Percentiles rank a stretch among this genome's conserved stretches.
These are phyloP conservation scores for Gryganskiella cystojenkinii DNA, from an alignment of 192 early-diverging fungal genomes.

Conservation along the genomic window DNA sequence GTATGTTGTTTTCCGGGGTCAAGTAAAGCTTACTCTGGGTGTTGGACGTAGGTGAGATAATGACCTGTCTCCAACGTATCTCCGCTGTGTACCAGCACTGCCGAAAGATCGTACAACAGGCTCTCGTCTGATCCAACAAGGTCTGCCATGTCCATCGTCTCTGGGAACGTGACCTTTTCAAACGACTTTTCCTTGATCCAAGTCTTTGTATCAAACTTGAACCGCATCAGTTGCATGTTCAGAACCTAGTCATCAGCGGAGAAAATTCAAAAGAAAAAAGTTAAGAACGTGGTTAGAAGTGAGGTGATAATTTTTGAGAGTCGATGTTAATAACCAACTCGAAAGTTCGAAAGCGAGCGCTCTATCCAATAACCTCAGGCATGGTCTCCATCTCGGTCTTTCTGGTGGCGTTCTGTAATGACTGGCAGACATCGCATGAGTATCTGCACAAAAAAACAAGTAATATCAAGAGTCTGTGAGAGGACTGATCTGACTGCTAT, in stretches of 20 bases:
- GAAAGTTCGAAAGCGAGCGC: too few species aligned
- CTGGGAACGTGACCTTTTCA: constrained; percentile 40
- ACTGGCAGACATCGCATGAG: constrained; percentile 28
- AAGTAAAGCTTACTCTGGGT: constrained; percentile 23
- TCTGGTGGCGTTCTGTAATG: constrained; percentile 49
- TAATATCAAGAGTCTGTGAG: too few species aligned
- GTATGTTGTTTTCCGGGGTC: not conserved
- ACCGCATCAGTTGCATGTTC: constrained; percentile 56
- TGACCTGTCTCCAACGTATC: constrained; percentile 55
- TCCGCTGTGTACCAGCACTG: constrained; percentile 54
- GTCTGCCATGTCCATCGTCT: constrained; percentile 31
- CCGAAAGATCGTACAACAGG: constrained; percentile 40
- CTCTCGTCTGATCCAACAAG: constrained; percentile 15
- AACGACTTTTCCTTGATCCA: constrained; percentile 55
- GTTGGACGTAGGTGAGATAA: constrained; percentile 48
- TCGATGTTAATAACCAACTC: too few species aligned
- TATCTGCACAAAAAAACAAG: constrained; percentile 15
- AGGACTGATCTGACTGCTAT: too few species aligned
- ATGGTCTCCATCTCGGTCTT: constrained; percentile 28
- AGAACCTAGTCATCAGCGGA: constrained; percentile 31
- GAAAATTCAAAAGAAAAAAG: not conserved
- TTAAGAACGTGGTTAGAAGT: not conserved
- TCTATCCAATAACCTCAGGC: too few species aligned
- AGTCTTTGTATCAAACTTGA: constrained; percentile 37
- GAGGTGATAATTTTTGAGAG: too few species aligned